These are phyloP conservation scores for Lachancea sp. DNA, from an alignment of 805 yeast genomes.

Conservation along the genomic window DNA sequence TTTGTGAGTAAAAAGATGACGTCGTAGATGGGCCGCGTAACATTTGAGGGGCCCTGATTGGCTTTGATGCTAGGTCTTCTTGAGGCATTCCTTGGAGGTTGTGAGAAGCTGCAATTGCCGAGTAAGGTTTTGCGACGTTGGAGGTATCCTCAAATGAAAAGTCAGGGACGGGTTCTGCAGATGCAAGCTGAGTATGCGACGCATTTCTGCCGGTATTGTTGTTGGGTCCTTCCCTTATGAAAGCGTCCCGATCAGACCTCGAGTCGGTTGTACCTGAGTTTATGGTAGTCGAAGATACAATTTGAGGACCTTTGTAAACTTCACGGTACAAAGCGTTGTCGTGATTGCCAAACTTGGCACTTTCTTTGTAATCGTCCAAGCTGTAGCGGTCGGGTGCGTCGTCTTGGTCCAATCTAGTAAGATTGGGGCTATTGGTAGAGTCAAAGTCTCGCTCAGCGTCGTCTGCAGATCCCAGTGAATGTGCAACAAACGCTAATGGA, in stretches of 20 bases:
- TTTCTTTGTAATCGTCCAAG: conserved; percentile 2
- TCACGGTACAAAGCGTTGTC: conserved; percentile 8
- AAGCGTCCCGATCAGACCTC: conserved; percentile 6
- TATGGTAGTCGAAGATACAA: conserved; percentile 8
- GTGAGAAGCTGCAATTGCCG: conserved; percentile 4
- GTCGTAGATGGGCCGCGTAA: conserved; percentile 6
- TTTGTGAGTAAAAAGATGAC: conserved; percentile 7
- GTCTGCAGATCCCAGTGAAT: conserved; percentile 12
- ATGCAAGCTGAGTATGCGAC: not conserved
- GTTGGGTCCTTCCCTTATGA: not conserved
- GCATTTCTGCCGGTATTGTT: not conserved
- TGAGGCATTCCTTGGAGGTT: not conserved
- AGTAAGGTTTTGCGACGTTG: conserved; percentile 1
- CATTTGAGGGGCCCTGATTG: not conserved
- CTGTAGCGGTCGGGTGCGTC: not conserved
- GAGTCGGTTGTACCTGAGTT: conserved; percentile 9
- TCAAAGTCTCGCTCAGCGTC: conserved; percentile 13
- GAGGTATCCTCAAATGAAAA: conserved; percentile 1
- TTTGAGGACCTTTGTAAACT: conserved; percentile 11
- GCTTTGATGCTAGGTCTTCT: not conserved
- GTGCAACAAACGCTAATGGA: conserved; percentile 43
- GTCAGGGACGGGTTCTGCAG: not conserved
- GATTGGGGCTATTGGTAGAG: not conserved
- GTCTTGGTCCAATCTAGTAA: conserved; percentile 1
- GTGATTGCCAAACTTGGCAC: not conserved